Evolutionary conservation across 306 rosid genomes (phyloP), one percentile per base, ranked within the genome.

Genomic region (Castanea mollissima): DNA sequence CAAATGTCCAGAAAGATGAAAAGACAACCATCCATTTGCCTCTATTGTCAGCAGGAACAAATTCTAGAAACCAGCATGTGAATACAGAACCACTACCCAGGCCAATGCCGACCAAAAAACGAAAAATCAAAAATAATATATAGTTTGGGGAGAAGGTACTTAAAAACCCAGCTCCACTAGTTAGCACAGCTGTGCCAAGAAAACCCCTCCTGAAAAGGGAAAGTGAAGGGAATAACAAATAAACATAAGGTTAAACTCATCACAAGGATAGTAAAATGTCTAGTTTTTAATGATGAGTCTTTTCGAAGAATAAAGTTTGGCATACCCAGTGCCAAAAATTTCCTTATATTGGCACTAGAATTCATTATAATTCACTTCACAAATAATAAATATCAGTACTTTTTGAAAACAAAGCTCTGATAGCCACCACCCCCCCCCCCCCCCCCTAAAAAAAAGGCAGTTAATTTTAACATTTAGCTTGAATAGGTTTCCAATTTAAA

Each of bases 1-100:
- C 98, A 84, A 95, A 1, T 52, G 98, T 92, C 99, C 99, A 91
- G 82, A 95, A 95, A 15, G 89, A 91, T 62, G 94, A 89, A 88
- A 90, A 92, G 76, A 89, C 75, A 85, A 93, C 97, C 99, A 95
- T 95, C 98, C 99, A 95, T 55, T 91, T 89, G 73, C 99, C 99
- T 87, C 98, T 89, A 76, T 80, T 88, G 55, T 94, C 91, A 68
- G 98, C 92, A 54, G 97, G 97, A 86, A 95, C 93, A 85, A 92
- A 92, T 86, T 95, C 98, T 52, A 92, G 86, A 88, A 92, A 92
- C 97, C 96, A 91, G 54, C 93, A 92, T 35, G 92, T 85, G 58
- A 91, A 90, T 29, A 90, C 99, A 74, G 92, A 97, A 69, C 94
- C 96, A 58, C 99, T 97, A 68, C 98, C 99, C 94, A 95, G 80